Conservation (phyloP, 2,329 filamentous ascomycete genomes). For the Nothopassalora personata region DNA sequence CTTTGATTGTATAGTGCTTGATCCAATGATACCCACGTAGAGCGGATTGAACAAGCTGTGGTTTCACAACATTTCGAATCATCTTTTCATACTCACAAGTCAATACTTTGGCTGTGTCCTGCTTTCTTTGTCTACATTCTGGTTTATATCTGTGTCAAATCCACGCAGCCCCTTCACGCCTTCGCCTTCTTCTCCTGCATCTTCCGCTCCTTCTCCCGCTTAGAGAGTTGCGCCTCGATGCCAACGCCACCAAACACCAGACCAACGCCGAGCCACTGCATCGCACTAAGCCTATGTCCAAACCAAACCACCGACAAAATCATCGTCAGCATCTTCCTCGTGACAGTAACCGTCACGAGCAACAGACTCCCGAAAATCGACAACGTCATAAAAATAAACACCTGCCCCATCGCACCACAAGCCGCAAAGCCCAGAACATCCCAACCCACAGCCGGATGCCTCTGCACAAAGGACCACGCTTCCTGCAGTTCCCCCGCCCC, state of each 20-base stretch:
- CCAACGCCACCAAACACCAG: constrained; percentile 95
- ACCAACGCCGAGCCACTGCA: constrained; percentile 89
- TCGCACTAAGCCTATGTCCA: constrained; percentile 76
- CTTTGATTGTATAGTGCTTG: not conserved
- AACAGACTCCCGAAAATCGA: constrained; percentile 87
- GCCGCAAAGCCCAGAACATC: constrained; percentile 86
- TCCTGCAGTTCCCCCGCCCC: constrained; percentile 69
- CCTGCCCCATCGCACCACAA: constrained; percentile 87
- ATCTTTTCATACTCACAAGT: not conserved
- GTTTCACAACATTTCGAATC: not conserved
- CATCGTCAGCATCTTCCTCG: constrained; percentile 99
- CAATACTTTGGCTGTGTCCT: not conserved
- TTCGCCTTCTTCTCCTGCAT: constrained; percentile 51
- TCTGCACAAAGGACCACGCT: constrained; percentile 74
- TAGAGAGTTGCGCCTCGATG: constrained; percentile 76
- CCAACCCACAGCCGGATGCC: constrained; percentile 74
- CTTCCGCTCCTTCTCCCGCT: constrained; percentile 78
- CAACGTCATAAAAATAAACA: constrained; percentile 84
- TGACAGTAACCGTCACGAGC: constrained; percentile 93
- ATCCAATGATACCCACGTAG: not conserved
- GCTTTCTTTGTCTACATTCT: not conserved
- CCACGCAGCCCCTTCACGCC: not conserved
- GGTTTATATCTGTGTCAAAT: not conserved
- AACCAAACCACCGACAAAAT: constrained; percentile 92
- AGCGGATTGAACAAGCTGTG: not conserved